These are phyloP conservation scores for Dendrobium officinale DNA, from an alignment of 106 monocot species.

Conservation along the genomic window DNA sequence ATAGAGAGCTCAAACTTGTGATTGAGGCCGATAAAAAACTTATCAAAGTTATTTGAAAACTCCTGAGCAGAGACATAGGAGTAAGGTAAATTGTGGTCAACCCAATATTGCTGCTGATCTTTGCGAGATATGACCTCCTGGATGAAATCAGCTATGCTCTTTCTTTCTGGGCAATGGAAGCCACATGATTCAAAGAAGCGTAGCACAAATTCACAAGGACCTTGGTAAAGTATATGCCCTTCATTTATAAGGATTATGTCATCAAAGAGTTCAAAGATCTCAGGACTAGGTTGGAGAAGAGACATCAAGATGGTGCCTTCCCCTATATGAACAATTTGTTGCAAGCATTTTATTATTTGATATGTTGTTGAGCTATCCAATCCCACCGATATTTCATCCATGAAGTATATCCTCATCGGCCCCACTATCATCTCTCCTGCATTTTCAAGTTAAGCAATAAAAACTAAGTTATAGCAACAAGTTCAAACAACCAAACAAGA, in stretches of 20 bases:
- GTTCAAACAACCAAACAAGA: too few relatives aligned
- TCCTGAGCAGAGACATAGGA: conserved; percentile 15
- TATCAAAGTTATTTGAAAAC: conserved; percentile 14
- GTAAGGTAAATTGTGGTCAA: conserved; percentile 4
- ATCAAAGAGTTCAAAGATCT: conserved; percentile 47
- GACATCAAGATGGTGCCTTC: conserved; percentile 29
- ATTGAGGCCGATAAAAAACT: conserved; percentile 14
- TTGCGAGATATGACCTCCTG: conserved; percentile 26
- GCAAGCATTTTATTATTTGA: conserved; percentile 32
- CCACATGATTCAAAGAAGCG: conserved; percentile 44
- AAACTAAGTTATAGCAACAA: too few relatives aligned
- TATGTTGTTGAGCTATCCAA: conserved; percentile 53
- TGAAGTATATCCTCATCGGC: conserved; percentile 32
- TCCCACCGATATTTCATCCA: conserved; percentile 61
- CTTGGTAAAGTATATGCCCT: conserved; percentile 47
- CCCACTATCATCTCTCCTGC: conserved; percentile 55
- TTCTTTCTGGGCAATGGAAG: conserved; percentile 45
- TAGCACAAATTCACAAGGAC: conserved; percentile 37
- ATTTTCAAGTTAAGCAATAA: too few relatives aligned
- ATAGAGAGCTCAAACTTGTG: conserved; percentile 4
- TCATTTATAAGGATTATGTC: conserved; percentile 53
- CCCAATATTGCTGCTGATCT: conserved; percentile 28
- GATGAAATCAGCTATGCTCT: conserved; percentile 48
- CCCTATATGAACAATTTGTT: conserved; percentile 32
- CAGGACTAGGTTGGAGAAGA: conserved; percentile 48